Evolutionary conservation across 495 filamentous ascomycete species (phyloP).

Genomic region (Daldinia decipiens): DNA sequence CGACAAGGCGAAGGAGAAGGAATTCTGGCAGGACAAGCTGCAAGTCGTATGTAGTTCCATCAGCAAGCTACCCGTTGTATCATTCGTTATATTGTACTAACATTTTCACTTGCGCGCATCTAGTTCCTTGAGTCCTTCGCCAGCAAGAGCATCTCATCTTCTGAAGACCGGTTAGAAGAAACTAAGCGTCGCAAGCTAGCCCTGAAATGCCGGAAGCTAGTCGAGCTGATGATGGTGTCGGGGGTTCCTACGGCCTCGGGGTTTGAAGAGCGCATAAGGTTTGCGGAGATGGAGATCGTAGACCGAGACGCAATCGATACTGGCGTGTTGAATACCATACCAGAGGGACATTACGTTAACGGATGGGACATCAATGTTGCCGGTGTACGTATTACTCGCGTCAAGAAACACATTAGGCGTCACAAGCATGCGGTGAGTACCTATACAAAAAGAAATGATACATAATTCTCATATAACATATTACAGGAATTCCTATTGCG

Average conservation of each 20-base stretch:
- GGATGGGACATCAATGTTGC: slow-evolving; percentile 98
- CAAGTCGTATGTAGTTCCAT: slow-evolving; percentile 77
- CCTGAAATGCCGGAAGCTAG: slow-evolving; percentile 89
- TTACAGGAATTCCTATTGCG: slow-evolving; percentile 89
- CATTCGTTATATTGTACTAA: slow-evolving; percentile 20
- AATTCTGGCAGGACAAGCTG: slow-evolving; percentile 99
- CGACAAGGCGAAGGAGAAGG: slow-evolving; percentile 94
- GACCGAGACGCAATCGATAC: slow-evolving; percentile 91
- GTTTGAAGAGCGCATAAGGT: slow-evolving; percentile 95
- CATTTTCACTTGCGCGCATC: slow-evolving; percentile 9
- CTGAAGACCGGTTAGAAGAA: slow-evolving; percentile 93
- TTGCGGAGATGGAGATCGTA: slow-evolving; percentile 95
- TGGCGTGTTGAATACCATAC: slow-evolving; percentile 83
- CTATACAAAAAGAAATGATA: slow-evolving; percentile 4
- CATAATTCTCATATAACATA: slow-evolving; percentile 26
- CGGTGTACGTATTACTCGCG: slow-evolving; percentile 79
- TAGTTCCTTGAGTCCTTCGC: slow-evolving; percentile 98
- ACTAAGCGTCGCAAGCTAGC: slow-evolving; percentile 95
- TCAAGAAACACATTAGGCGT: slow-evolving; percentile 87
- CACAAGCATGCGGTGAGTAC: slow-evolving; percentile 88
- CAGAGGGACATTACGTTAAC: slow-evolving; percentile 89
- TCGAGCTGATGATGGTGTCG: slow-evolving; percentile 99
- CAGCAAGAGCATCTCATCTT: slow-evolving; percentile 96
- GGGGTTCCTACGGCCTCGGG: slow-evolving; percentile 95
- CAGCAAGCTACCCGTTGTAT: background rate